Evolutionary conservation across 192 early-diverging fungal genomes (phyloP).

Genomic region (Coemansia sp.): DNA sequence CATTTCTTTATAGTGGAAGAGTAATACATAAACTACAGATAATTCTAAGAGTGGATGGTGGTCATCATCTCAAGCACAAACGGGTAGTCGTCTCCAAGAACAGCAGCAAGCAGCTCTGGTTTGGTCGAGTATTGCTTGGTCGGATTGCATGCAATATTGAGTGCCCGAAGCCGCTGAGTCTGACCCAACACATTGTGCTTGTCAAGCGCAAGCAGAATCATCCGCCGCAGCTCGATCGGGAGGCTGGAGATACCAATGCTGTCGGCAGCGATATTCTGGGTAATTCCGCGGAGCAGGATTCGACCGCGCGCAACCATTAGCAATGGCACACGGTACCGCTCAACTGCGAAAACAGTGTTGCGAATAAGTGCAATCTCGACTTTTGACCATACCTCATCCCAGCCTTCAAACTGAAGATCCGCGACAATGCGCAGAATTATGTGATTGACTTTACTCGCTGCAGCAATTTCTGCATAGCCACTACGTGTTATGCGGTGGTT

Average conservation of each 20-base stretch:
- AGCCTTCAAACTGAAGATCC: conserved; percentile 29
- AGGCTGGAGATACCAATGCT: conserved; percentile 3
- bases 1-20: conserved; percentile 31
- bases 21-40: conserved; percentile 1
- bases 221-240: conserved; percentile 16
- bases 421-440: conserved; percentile 20
- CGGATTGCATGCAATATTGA: conserved; percentile 11
- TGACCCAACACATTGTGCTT: conserved; percentile 10
- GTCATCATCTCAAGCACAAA: conserved; percentile 11
- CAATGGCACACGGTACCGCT: conserved; percentile 28
- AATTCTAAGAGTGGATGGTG: conserved; percentile 4
- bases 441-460: conserved; percentile 4
- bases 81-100: conserved; percentile 23
- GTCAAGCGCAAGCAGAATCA: conserved; percentile 16
- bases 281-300: conserved; percentile 8
- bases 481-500: conserved; percentile 11
- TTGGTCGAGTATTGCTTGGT: background rate
- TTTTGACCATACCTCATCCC: conserved; percentile 20
- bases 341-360: conserved; percentile 28
- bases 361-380: conserved; percentile 11
- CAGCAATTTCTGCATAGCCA: conserved; percentile 8
- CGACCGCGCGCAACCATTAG: conserved; percentile 34
- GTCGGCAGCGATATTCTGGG: background rate
- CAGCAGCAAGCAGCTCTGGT: conserved; percentile 5
- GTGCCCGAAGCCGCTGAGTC: conserved; percentile 11